Conservation (phyloP, 2,329 filamentous ascomycete genomes). For the Alternaria angustiovoidea region DNA sequence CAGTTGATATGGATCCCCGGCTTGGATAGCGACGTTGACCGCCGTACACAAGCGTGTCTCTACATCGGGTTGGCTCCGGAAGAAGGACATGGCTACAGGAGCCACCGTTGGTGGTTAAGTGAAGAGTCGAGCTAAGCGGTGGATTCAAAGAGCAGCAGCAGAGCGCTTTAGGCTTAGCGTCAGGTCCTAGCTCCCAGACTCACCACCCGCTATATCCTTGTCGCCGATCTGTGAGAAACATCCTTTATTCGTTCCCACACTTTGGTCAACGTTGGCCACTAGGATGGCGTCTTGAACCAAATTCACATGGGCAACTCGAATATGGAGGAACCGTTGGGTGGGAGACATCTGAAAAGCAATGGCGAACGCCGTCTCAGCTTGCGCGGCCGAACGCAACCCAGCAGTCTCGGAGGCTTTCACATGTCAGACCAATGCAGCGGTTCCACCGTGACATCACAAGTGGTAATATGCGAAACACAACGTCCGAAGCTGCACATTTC, state of each 20-base stretch:
- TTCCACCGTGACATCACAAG: constrained; percentile 35
- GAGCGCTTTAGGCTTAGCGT: constrained; percentile 15
- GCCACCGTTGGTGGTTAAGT: constrained; percentile 17
- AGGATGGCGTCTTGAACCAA: not conserved
- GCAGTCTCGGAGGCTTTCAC: constrained; percentile 24
- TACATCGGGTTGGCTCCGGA: constrained; percentile 32
- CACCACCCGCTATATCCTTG: constrained; percentile 13
- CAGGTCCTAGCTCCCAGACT: constrained; percentile 16
- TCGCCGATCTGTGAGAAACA: constrained; percentile 7
- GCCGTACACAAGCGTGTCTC: constrained; percentile 39
- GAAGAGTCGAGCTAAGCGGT: constrained; percentile 16
- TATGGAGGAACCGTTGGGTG: not conserved
- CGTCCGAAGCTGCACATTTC: constrained; percentile 19
- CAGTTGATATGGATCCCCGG: constrained; percentile 32
- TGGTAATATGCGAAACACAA: constrained; percentile 20
- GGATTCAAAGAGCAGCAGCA: constrained; percentile 13
- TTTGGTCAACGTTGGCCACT: not conserved
- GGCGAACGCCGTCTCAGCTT: not conserved
- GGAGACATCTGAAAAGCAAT: not conserved
- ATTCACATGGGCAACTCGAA: not conserved
- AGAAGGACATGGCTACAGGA: constrained; percentile 30
- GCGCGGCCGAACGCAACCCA: not conserved
- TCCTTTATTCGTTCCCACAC: not conserved
- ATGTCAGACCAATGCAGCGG: constrained; percentile 21
- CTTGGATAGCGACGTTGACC: constrained; percentile 38